A percentile compares a stretch with the other conserved stretches of the same genome.
These are phyloP conservation scores for Euphorbia lathyris DNA, from an alignment of 345 rosid species.

Conservation along the genomic window DNA sequence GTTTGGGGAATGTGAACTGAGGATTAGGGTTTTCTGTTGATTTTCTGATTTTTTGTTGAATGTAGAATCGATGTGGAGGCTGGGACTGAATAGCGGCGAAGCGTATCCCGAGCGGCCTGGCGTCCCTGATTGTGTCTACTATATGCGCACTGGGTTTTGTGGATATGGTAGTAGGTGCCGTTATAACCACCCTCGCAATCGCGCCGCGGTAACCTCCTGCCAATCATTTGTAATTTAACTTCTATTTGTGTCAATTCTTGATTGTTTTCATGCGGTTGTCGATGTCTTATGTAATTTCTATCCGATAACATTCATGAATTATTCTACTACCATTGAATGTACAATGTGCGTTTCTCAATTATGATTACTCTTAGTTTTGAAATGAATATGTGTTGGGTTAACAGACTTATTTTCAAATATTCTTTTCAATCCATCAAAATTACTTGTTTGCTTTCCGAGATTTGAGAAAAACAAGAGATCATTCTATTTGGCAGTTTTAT, in stretches of 20 bases:
- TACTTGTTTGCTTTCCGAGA: background rate
- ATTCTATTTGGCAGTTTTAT: background rate
- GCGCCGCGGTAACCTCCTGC: slow-evolving; percentile 18
- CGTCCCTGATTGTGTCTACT: slow-evolving; percentile 24
- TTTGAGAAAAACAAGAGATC: background rate
- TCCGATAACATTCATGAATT: slow-evolving; percentile 1
- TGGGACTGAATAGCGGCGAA: slow-evolving; percentile 18
- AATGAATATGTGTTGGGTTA: background rate
- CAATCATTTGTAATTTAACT: slow-evolving; percentile 1
- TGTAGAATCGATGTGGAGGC: slow-evolving; percentile 24
- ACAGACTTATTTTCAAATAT: background rate
- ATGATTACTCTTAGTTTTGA: background rate
- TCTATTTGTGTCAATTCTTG: background rate
- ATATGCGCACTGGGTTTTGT: slow-evolving; percentile 32
- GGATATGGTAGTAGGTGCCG: slow-evolving; percentile 29
- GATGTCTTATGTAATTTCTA: background rate
- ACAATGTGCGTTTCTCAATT: background rate
- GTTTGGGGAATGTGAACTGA: slow-evolving; percentile 24
- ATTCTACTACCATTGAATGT: background rate
- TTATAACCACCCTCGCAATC: slow-evolving; percentile 30
- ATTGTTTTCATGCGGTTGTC: background rate
- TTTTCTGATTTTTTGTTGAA: background rate
- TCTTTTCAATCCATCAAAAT: background rate
- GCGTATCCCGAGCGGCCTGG: slow-evolving; percentile 29
- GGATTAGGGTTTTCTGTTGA: slow-evolving; percentile 30